Base-by-base conservation (phyloP, 768 basidiomycete genomes). In the Hericium coralloides region DNA sequence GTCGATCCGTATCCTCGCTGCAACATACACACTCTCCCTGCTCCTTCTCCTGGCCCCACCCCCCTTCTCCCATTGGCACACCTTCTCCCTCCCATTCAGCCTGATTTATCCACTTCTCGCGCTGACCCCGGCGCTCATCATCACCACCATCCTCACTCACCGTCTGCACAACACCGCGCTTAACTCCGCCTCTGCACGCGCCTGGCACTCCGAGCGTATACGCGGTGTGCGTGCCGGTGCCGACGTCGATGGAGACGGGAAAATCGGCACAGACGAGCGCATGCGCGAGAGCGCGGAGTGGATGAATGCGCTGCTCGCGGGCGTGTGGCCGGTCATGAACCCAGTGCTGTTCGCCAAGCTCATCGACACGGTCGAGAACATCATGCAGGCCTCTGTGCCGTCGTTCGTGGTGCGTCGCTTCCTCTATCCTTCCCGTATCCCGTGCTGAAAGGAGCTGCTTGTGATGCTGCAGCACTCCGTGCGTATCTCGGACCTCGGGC, bases 281-380 rank as follows among this genome's bases (percentile, higher is more conserved):
- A 62, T 63, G 37, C 64, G 65, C 22, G 70, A 71, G 63, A 70
- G 70, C 51, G 76, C 76, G 39, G 81, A 83, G 61, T 90, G 88
- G 89, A 74, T 88, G 37, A 89, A 89, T 67, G 71, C 79, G 4
- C 67, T 89, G 53, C 69, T 86, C 23, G 68, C 72, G 39, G 75
- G 79, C 2, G 67, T 90, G 10, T 91, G 89, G 89, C 86, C 87
- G 0, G 76, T 89, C 56, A 71, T 89, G 58, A 87, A 89, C 65
- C 87, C 89, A 2, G 75, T 81, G 23, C 72, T 89, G 63, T 83
- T 85, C 68, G 70, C 69, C n/a, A n/a, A n/a, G n/a, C 8, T 71
- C 78, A 5, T 80, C 15, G 87, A 89, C 69, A 83, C 85, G 73
- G 67, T 83, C 4, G 82, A 83, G 69, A 80, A 81, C 62, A 74